phyloP scores from a whole-genome alignment of 768 basidiomycete genomes.

The Termitomyces sp. region DNA sequence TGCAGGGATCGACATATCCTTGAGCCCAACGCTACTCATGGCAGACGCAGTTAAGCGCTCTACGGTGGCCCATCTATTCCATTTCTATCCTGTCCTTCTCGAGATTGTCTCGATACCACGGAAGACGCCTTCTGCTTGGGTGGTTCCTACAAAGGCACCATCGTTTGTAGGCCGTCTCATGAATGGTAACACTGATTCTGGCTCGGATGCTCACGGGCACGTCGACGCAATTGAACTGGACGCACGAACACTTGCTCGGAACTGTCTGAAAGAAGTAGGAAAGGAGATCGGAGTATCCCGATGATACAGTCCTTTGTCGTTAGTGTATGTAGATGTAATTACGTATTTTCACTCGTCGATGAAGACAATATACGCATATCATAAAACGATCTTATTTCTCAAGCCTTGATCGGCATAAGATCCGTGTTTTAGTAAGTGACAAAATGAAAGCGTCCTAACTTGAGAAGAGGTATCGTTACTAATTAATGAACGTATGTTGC shows the following conservation, averaged over 20 bases:
- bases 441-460: background rate
- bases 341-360: background rate
- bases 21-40: slow-evolving; percentile 50
- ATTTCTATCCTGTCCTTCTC: slow-evolving; percentile 75
- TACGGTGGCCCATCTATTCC: slow-evolving; percentile 77
- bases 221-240: slow-evolving; percentile 46
- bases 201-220: slow-evolving; percentile 7
- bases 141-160: slow-evolving; percentile 21
- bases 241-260: slow-evolving; percentile 57
- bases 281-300: slow-evolving; percentile 58
- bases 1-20: slow-evolving; percentile 34
- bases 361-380: background rate
- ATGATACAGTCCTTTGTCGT: background rate
- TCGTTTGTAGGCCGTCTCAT: slow-evolving; percentile 1
- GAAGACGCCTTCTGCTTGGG: slow-evolving; percentile 64
- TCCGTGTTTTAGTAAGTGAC: background rate
- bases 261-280: slow-evolving; percentile 65
- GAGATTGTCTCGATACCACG: slow-evolving; percentile 73
- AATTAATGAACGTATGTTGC: background rate
- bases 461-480: background rate
- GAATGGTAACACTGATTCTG: slow-evolving; percentile 6
- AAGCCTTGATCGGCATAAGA: too few relatives aligned
- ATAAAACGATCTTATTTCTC: background rate
- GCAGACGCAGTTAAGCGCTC: slow-evolving; percentile 73
- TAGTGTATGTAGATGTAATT: background rate